Conservation (phyloP, 2,329 filamentous ascomycete genomes). For the Tolypocladium ovalisporum region DNA sequence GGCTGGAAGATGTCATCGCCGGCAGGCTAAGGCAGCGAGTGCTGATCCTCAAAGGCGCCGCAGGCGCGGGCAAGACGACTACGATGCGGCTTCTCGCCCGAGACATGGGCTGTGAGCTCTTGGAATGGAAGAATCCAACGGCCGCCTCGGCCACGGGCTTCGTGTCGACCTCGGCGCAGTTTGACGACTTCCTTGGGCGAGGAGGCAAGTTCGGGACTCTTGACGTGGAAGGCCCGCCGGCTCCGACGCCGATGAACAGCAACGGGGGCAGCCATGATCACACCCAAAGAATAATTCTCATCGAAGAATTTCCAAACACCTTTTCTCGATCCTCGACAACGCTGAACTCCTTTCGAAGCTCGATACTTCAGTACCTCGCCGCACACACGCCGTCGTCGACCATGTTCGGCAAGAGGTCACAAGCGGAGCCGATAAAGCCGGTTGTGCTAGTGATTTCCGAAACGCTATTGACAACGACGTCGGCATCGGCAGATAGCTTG, state of each 20-base stretch:
- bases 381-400: conserved; percentile 49
- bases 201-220: conserved; percentile 72
- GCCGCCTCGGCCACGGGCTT: conserved; percentile 49
- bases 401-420: conserved; percentile 30
- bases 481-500: conserved; percentile 78
- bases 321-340: conserved; percentile 54
- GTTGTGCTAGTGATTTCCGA: conserved; percentile 89
- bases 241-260: conserved; percentile 13
- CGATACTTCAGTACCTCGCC: conserved; percentile 65
- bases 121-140: conserved; percentile 85
- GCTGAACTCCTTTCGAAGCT: conserved; percentile 61
- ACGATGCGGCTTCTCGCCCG: conserved; percentile 69
- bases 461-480: conserved; percentile 74
- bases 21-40: conserved; percentile 59
- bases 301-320: conserved; percentile 76
- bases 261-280: conserved; percentile 8
- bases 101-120: conserved; percentile 63
- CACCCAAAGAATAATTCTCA: conserved; percentile 49
- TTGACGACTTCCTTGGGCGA: conserved; percentile 82
- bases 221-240: conserved; percentile 27
- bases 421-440: conserved; percentile 46
- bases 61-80: conserved; percentile 87
- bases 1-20: conserved; percentile 65
- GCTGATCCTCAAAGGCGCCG: conserved; percentile 78
- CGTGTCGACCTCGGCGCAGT: conserved; percentile 65